Base-by-base conservation (phyloP, 306 rosid species). In the Styphnolobium japonicum region DNA sequence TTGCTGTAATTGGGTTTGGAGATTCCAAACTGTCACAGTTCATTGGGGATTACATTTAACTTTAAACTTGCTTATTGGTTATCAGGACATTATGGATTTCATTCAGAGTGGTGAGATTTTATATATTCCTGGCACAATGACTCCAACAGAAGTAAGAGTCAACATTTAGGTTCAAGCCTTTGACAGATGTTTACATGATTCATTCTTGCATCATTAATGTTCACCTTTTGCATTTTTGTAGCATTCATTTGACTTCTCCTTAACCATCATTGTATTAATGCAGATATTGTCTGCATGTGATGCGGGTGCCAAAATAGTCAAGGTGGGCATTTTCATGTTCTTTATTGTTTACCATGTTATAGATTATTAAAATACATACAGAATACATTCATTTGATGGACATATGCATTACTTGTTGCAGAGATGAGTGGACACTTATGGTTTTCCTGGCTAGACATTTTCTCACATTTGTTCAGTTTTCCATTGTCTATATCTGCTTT, bases 81-180 rank as follows among this genome's bases (percentile, higher is more conserved):
- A 15, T 62, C 92, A 94, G 98, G 93, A 86, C 80, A 87, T 92
- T 51, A 70, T 89, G 94, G 82, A 81, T 70, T 81, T 75, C 77
- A 66, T 78, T 64, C 78, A 18, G 64, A 64, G 69, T 77, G 43
- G 74, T 71, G 98, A 89, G 34, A 63, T 86, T 80, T 75, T 94
- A 73, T 94, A 92, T 72, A 92, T 92, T 75, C 98, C 98, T 8
- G 98, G 98, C 27, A 84, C 87, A 67, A 92, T 94, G 98, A 94
- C 94, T 80, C 98, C 98, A 83, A 90, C 98, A 29, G 97, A 94
- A 91, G 98, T 94, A 85, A 86, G 90, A n/a, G 34, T 70, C 55
- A 71, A 23, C 40, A 72, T 73, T 70, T 82, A 51, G 76, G 48
- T 77, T 84, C 80, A 48, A 18, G 36, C 39, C 31, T 45, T 78